Percentiles rank a stretch among this genome's conserved stretches.
Evolutionary conservation across 345 rosid genomes (phyloP).

Genomic region (Euphorbia pulcherrima): DNA sequence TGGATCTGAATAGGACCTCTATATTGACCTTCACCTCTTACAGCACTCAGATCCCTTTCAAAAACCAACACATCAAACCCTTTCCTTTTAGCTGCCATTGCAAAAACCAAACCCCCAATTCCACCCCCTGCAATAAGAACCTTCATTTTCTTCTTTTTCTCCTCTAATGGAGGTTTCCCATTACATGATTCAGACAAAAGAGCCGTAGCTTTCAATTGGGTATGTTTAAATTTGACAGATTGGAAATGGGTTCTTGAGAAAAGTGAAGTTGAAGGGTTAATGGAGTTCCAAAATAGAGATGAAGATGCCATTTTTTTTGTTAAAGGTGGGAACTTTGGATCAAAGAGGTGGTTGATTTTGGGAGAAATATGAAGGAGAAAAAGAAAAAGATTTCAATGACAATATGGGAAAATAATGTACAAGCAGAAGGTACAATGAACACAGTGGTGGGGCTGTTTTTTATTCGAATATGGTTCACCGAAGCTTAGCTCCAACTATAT

Average conservation of each 20-base stretch:
- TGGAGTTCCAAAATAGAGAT: slow-evolving; percentile 45
- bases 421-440: too few species aligned
- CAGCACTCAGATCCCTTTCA: slow-evolving; percentile 83
- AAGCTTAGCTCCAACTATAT: too few species aligned
- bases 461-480: too few species aligned
- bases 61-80: slow-evolving; percentile 85
- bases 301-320: slow-evolving; percentile 47
- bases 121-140: slow-evolving; percentile 90
- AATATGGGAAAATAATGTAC: too few species aligned
- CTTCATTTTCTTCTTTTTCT: slow-evolving; percentile 50
- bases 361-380: too few species aligned
- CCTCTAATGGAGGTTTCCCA: not conserved
- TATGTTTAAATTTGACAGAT: slow-evolving; percentile 32
- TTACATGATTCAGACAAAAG: slow-evolving; percentile 4
- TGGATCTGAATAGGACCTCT: slow-evolving; percentile 96
- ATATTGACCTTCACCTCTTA: slow-evolving; percentile 94
- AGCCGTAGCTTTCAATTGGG: slow-evolving; percentile 40
- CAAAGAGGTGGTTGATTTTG: too few species aligned
- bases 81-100: slow-evolving; percentile 81
- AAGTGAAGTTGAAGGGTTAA: slow-evolving; percentile 43
- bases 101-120: slow-evolving; percentile 82
- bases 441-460: too few species aligned
- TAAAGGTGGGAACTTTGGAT: not conserved
- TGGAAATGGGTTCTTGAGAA: slow-evolving; percentile 50
- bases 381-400: too few species aligned